phyloP scores from a whole-genome alignment of 345 rosid species.

The Hibiscus tridactylites region DNA sequence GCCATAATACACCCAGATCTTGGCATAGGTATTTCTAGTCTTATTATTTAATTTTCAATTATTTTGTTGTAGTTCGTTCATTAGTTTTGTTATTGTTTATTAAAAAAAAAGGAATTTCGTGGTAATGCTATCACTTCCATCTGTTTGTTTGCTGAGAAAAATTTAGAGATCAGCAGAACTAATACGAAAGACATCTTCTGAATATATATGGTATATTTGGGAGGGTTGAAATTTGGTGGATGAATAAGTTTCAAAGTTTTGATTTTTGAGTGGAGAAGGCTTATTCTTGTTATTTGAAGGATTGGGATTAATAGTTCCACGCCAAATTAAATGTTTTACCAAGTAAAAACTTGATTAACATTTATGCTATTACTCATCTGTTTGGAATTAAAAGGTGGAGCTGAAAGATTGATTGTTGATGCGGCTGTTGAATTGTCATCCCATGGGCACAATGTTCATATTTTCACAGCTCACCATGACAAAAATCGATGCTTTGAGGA shows the following conservation, averaged over 20 bases:
- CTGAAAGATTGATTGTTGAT: conserved; percentile 92
- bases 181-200: too few species aligned
- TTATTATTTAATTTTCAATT: background rate
- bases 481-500: conserved; percentile 83
- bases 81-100: background rate
- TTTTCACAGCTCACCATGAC: conserved; percentile 89
- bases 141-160: background rate
- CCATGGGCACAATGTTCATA: conserved; percentile 73
- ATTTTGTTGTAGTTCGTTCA: background rate
- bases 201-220: background rate
- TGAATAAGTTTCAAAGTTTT: background rate
- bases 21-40: conserved; percentile 51
- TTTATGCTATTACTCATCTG: background rate
- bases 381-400: conserved; percentile 54
- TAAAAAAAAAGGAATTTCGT: background rate
- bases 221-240: background rate
- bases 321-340: background rate
- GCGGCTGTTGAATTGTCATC: conserved; percentile 82
- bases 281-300: background rate
- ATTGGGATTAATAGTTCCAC: background rate
- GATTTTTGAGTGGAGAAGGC: background rate
- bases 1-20: conserved; percentile 91
- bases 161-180: too few species aligned
- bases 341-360: background rate
- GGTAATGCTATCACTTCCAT: background rate